Conservation (phyloP, 768 basidiomycete genomes). For the Mycena rosella region DNA sequence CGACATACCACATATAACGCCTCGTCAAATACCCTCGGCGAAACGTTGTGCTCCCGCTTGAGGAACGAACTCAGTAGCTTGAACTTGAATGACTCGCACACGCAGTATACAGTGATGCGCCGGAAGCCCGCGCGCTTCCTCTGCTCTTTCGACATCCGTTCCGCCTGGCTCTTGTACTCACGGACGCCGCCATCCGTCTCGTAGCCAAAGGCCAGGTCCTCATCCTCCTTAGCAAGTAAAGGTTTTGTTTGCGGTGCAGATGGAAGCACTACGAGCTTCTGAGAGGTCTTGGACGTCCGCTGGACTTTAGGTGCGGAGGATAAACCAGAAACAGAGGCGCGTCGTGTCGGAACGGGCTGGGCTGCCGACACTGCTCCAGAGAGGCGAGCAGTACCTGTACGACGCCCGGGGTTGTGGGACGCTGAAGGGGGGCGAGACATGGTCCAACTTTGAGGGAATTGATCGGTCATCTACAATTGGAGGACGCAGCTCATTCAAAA, state of each 20-base stretch:
- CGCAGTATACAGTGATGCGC: conserved; percentile 90
- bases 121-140: conserved; percentile 84
- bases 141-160: conserved; percentile 91
- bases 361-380: conserved; percentile 32
- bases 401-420: conserved; percentile 45
- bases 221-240: conserved; percentile 58
- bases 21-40: conserved; percentile 90
- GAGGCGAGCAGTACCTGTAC: conserved; percentile 50
- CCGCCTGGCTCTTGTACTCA: conserved; percentile 87
- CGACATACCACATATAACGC: conserved; percentile 88
- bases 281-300: conserved; percentile 90
- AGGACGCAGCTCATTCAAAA: too few species aligned
- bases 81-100: conserved; percentile 88
- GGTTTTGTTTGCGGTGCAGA: conserved; percentile 91
- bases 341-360: conserved; percentile 42
- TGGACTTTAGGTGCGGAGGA: conserved; percentile 66
- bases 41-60: conserved; percentile 94
- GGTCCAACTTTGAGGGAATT: too few species aligned
- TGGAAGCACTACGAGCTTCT: conserved; percentile 91
- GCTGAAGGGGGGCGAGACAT: conserved; percentile 41
- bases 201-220: conserved; percentile 69
- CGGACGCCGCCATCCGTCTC: conserved; percentile 76
- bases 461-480: too few species aligned
- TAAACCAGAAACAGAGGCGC: conserved; percentile 55
- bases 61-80: conserved; percentile 87